Conservation (phyloP, 2,329 filamentous ascomycete genomes). For the Coniochaeta pulveracea region DNA sequence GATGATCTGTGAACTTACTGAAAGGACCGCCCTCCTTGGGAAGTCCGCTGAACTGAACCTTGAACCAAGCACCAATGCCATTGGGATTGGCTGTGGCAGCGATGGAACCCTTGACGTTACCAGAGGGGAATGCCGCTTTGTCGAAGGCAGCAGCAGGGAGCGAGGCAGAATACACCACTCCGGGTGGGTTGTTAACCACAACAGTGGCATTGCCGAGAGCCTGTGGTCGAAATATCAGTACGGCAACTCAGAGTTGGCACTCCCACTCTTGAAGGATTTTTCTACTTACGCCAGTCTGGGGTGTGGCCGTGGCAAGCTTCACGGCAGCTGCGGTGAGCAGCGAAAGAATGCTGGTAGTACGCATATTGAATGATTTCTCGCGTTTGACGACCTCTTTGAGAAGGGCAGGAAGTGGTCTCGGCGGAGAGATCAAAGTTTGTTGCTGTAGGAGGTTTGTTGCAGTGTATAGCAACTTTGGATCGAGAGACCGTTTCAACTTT, state of each 20-base stretch:
- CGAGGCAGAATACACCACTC: conserved; percentile 40
- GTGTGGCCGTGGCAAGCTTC: background rate
- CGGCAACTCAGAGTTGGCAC: background rate
- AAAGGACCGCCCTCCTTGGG: conserved; percentile 20
- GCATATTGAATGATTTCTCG: conserved; percentile 2
- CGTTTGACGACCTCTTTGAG: background rate
- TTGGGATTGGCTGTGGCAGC: conserved; percentile 15
- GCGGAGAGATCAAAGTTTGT: background rate
- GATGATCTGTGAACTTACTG: conserved; percentile 22
- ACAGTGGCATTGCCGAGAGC: conserved; percentile 36
- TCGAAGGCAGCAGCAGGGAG: conserved; percentile 44
- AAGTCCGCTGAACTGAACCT: conserved; percentile 18
- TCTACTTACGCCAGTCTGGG: conserved; percentile 2
- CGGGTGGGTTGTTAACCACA: conserved; percentile 38
- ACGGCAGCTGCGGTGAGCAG: conserved; percentile 1
- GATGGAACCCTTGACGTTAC: conserved; percentile 35
- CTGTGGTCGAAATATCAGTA: conserved; percentile 10
- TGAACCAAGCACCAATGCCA: conserved; percentile 20
- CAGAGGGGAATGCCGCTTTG: conserved; percentile 30
- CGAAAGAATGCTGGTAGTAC: conserved; percentile 1
- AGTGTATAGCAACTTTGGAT: background rate
- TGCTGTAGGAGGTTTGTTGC: background rate
- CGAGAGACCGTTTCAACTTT: no score
- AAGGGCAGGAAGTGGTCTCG: background rate
- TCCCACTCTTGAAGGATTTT: background rate